Evolutionary conservation across 1,284 basidiomycete genomes (phyloP), one percentile per base, ranked within the genome.

Genomic region (Moesziomyces aphidis): DNA sequence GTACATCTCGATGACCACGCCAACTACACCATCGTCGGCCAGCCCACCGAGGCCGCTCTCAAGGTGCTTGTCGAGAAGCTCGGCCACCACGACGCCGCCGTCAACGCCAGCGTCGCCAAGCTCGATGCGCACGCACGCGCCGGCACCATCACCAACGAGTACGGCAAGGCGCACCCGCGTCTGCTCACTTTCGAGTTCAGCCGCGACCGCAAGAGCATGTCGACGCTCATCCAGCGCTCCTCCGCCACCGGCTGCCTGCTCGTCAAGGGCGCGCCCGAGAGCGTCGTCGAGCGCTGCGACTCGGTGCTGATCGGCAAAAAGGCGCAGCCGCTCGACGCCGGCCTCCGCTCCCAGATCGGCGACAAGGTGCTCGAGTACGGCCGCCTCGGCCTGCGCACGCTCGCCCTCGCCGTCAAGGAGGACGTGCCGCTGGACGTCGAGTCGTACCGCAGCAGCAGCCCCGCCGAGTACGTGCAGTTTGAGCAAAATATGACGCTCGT

Each of bases 141-240:
- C 51, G 93, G 89, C 73, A 94, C 91, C 43, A 89, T 98, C 85
- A 72, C 67, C 34, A 94, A 92, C 86, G 90, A 92, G 54, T 89
- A 91, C 85, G 91, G 93, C 81, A 92, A 94, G 76, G 87, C 88
- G 51, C 91, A 94, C 80, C 88, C 90, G 21, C 91, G 95, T 66
- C 88, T 97, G 13, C 87, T 96, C 73, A 98, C 95, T 3, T 95
- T 99, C 83, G 96, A 98, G 85, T 99, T 99, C 86, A 93, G 94
- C 28, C 91, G 96, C 39, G 97, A 99, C 86, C 92, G 96, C 85
- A 99, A 98, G 87, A 95, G 95, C 89, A 99, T 98, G 96, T 97
- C 95, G 24, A 94, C 97, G 43, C 89, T 98, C 51, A 91, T 93
- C 52, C 61, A 76, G 43, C 88, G 87, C 67, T 57, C 63, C 10